These are phyloP conservation scores for Plicaturopsis crispa DNA, from an alignment of 768 basidiomycete species.

Conservation along the genomic window DNA sequence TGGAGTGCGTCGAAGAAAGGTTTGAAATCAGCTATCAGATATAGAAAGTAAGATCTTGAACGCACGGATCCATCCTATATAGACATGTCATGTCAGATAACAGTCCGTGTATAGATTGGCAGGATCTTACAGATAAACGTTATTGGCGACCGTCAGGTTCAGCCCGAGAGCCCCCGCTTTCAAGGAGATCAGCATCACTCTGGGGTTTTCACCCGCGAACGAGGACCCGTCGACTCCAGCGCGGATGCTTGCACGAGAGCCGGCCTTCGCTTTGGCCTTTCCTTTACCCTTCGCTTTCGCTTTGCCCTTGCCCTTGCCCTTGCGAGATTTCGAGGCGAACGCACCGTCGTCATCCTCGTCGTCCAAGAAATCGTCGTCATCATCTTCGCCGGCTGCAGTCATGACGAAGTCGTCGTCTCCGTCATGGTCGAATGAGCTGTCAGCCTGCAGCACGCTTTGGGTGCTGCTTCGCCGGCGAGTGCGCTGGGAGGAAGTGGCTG, in stretches of 20 bases:
- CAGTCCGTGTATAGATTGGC: not conserved
- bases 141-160: conserved; percentile 85
- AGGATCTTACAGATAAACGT: conserved; percentile 64
- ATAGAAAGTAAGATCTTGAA: conserved; percentile 7
- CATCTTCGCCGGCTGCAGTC: conserved; percentile 9
- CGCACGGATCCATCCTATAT: conserved; percentile 77
- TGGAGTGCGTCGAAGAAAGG: conserved; percentile 16
- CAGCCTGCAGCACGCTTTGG: too few relatives aligned
- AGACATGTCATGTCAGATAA: conserved; percentile 7
- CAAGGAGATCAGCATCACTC: conserved; percentile 81
- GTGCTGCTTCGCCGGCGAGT: too few relatives aligned
- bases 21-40: not conserved
- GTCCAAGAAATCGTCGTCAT: conserved; percentile 22
- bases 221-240: conserved; percentile 10
- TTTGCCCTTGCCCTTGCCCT: conserved; percentile 33
- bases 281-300: conserved; percentile 26
- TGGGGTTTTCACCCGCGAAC: conserved; percentile 43
- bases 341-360: conserved; percentile 21
- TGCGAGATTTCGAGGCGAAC: conserved; percentile 12
- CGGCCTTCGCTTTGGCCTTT: conserved; percentile 20
- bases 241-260: not conserved
- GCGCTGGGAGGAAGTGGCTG: conserved; percentile 8
- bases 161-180: conserved; percentile 84
- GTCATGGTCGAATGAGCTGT: conserved; percentile 14
- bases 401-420: conserved; percentile 28